phyloP scores from a whole-genome alignment of 257 asterid genomes.

The Scutellaria baicalensis region DNA sequence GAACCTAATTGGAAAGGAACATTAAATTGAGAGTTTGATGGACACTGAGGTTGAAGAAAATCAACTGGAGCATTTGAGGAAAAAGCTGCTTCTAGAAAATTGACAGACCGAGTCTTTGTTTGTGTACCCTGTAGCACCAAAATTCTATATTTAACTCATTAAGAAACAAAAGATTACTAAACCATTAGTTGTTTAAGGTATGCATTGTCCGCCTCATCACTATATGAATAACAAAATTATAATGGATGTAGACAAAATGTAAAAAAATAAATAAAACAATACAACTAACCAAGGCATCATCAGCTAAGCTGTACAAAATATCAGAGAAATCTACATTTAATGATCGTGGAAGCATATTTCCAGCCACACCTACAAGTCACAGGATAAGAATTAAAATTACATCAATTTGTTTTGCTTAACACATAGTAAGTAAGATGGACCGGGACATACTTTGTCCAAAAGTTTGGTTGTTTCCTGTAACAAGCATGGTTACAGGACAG shows the following conservation, averaged over 20 bases:
- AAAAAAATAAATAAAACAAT: background rate
- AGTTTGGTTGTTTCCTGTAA: slow-evolving; percentile 76
- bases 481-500: slow-evolving; percentile 74
- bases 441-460: slow-evolving; percentile 58
- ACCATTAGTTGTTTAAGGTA: background rate
- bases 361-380: slow-evolving; percentile 52
- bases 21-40: slow-evolving; percentile 45
- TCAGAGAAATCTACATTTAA: slow-evolving; percentile 43
- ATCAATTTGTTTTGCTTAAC: background rate
- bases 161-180: background rate
- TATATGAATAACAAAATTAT: background rate
- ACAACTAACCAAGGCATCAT: slow-evolving; percentile 62
- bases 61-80: slow-evolving; percentile 44
- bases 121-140: slow-evolving; percentile 69
- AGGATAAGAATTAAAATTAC: slow-evolving; percentile 4
- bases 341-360: slow-evolving; percentile 50
- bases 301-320: slow-evolving; percentile 50
- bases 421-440: slow-evolving; percentile 4
- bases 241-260: slow-evolving; percentile 1
- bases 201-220: background rate
- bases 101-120: slow-evolving; percentile 29
- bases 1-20: slow-evolving; percentile 49
- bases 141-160: slow-evolving; percentile 8
- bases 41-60: slow-evolving; percentile 59
- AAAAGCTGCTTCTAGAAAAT: slow-evolving; percentile 75